Evolutionary conservation across 176 grass and related monocot species (phyloP).

Genomic region (Triticum urartu): DNA sequence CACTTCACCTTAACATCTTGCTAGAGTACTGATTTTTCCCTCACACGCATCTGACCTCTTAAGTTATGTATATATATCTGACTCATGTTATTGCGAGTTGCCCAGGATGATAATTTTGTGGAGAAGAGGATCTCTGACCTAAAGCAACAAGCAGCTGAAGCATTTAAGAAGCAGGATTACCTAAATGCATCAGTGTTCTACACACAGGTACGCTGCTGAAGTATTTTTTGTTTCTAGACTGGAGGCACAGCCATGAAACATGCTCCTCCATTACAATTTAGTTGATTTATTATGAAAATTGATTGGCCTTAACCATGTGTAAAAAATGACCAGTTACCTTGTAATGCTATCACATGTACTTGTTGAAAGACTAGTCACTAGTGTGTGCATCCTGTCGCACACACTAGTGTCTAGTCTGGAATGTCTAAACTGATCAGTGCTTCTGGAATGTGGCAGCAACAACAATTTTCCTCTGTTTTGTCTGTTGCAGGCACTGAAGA

Average conservation of each 20-base stretch:
- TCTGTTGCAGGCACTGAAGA: constrained; percentile 32
- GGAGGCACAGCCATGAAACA: background rate
- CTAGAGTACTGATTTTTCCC: background rate
- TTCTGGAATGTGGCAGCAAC: background rate
- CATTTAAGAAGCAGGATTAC: constrained; percentile 44
- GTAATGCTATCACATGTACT: background rate
- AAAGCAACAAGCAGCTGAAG: constrained; percentile 27
- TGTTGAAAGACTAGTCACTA: background rate
- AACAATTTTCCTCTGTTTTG: background rate
- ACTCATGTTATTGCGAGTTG: background rate
- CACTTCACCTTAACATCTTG: background rate
- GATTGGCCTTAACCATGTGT: background rate
- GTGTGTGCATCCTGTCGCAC: background rate
- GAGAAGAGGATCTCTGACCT: constrained; percentile 27
- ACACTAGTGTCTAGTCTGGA: background rate
- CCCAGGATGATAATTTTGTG: constrained; percentile 24
- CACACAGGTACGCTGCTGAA: background rate
- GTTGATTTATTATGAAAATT: background rate
- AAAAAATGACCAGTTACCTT: background rate
- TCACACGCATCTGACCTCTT: background rate
- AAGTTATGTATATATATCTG: background rate
- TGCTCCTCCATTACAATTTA: background rate
- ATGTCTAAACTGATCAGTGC: background rate
- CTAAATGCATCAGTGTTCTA: constrained; percentile 16
- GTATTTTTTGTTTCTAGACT: background rate